These are phyloP conservation scores for Nothophaeocryptopus gaeumannii DNA, from an alignment of 2,329 filamentous ascomycete genomes.

Conservation along the genomic window DNA sequence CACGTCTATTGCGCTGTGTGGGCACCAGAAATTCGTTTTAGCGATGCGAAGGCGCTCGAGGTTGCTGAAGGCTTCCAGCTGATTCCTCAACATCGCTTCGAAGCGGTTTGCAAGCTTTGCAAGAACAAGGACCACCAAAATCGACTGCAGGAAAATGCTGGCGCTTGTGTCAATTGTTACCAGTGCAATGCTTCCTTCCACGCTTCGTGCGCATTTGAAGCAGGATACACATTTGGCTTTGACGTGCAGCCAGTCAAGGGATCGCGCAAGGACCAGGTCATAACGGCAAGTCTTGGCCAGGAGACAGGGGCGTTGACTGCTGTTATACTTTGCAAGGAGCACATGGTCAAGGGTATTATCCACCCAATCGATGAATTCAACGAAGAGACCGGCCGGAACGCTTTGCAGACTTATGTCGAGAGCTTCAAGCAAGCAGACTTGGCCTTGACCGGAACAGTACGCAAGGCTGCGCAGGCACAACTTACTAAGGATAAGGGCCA, in stretches of 20 bases:
- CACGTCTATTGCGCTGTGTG: conserved; percentile 91
- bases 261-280: conserved; percentile 76
- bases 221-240: conserved; percentile 80
- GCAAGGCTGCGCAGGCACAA: conserved; percentile 79
- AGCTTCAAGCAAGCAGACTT: conserved; percentile 95
- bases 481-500: conserved; percentile 53
- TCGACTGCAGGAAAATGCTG: conserved; percentile 36
- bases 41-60: conserved; percentile 74
- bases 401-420: conserved; percentile 79
- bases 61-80: conserved; percentile 87
- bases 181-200: conserved; percentile 72
- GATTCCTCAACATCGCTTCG: conserved; percentile 69
- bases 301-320: conserved; percentile 84
- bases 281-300: conserved; percentile 73
- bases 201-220: conserved; percentile 83
- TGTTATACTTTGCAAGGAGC: conserved; percentile 87
- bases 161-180: conserved; percentile 82
- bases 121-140: conserved; percentile 55
- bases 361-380: conserved; percentile 77
- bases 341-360: conserved; percentile 66
- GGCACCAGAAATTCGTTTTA: conserved; percentile 90
- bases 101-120: conserved; percentile 80
- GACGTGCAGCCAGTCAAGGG: conserved; percentile 88
- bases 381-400: conserved; percentile 69
- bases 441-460: conserved; percentile 82